Conservation (phyloP, 2,329 filamentous ascomycete genomes). For the Fusarium sp. region DNA sequence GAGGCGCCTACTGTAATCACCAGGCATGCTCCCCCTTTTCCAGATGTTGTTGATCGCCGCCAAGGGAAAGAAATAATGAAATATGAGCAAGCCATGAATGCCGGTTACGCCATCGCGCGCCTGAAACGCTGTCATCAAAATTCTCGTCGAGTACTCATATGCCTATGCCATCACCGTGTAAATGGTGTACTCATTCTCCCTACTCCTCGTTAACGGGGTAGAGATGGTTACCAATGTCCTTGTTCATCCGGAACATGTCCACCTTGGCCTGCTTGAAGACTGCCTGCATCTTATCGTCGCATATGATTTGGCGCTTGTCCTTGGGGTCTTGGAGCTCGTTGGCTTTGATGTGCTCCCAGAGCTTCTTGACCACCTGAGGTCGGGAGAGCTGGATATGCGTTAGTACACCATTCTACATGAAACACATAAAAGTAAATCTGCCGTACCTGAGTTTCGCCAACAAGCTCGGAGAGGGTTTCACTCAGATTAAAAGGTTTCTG, state of each 20-base stretch:
- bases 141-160: conserved; percentile 15
- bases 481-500: conserved; percentile 86
- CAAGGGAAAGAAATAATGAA: conserved; percentile 37
- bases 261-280: conserved; percentile 92
- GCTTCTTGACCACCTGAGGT: conserved; percentile 93
- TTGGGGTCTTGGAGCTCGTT: conserved; percentile 88
- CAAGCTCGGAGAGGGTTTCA: conserved; percentile 71
- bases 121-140: conserved; percentile 41
- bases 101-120: conserved; percentile 43
- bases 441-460: conserved; percentile 73
- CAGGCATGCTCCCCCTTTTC: conserved; percentile 32
- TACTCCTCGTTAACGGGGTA: conserved; percentile 75
- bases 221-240: conserved; percentile 87
- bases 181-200: conserved; percentile 1
- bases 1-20: conserved; percentile 20
- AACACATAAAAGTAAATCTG: not conserved
- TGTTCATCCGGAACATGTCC: conserved; percentile 99
- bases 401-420: conserved; percentile 5
- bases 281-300: conserved; percentile 89
- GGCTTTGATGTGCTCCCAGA: conserved; percentile 94
- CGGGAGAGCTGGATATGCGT: conserved; percentile 74
- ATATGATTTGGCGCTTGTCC: conserved; percentile 92
- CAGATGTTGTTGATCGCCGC: conserved; percentile 38
- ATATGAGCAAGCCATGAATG: conserved; percentile 40
- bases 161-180: not conserved